These are phyloP conservation scores for Ampelocalamus luodianensis DNA, from an alignment of 176 grass and related monocot species.

Conservation along the genomic window DNA sequence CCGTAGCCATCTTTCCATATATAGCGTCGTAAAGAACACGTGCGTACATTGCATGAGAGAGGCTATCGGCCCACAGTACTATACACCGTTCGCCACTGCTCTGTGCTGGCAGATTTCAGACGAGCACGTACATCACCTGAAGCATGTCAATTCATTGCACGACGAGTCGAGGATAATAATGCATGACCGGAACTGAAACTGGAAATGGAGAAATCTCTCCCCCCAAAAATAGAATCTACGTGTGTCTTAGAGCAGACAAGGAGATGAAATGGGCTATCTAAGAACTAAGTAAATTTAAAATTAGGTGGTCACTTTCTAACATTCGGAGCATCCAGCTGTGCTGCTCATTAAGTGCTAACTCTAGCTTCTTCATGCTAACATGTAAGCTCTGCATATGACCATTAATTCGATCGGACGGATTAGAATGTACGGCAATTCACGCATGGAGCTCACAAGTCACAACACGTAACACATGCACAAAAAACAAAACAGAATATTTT, in stretches of 20 bases:
- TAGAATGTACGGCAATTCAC: not conserved
- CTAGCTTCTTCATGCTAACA: not conserved
- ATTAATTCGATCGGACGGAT: not conserved
- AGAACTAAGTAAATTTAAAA: too few species aligned
- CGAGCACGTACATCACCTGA: not conserved
- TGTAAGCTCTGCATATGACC: not conserved
- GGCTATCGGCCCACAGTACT: not conserved
- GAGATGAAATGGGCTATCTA: too few species aligned
- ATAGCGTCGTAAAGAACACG: slow-evolving; percentile 9
- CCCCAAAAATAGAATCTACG: too few species aligned
- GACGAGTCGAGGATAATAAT: not conserved
- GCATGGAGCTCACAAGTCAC: not conserved
- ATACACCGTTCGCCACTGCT: not conserved
- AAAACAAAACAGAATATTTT: too few species aligned
- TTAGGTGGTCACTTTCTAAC: too few species aligned
- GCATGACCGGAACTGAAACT: not conserved
- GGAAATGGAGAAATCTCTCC: not conserved
- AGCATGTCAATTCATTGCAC: not conserved
- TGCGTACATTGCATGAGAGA: not conserved
- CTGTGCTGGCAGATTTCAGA: not conserved
- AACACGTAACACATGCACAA: not conserved
- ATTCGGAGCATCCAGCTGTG: not conserved
- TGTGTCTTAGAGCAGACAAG: not conserved
- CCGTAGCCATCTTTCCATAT: not conserved
- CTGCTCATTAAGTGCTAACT: too few species aligned